A percentile compares a stretch with the other conserved stretches of the same genome.
Conservation (phyloP, 345 rosid genomes). For the Aquilaria malaccensis region DNA sequence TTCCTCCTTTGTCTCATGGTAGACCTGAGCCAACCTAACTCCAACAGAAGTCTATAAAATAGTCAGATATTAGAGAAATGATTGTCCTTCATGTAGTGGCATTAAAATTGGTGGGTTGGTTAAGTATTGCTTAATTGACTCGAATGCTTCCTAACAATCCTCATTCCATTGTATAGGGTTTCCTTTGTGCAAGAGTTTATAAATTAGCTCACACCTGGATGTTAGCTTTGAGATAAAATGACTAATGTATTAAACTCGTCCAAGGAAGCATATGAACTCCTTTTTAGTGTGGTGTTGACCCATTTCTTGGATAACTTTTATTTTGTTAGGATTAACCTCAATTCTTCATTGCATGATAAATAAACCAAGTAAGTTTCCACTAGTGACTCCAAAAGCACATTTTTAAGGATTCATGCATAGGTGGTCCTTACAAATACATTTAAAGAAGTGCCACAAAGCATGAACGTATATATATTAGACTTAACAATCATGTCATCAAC, state of each 20-base stretch:
- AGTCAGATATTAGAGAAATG: too few relatives aligned
- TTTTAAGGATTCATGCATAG: not conserved
- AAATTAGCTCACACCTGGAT: not conserved
- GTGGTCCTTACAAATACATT: not conserved
- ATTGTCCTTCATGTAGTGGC: too few relatives aligned
- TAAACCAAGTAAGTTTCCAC: not conserved
- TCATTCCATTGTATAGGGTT: not conserved
- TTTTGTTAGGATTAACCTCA: not conserved
- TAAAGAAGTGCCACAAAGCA: not conserved
- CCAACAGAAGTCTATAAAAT: too few relatives aligned
- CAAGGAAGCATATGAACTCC: not conserved
- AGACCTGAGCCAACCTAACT: not conserved
- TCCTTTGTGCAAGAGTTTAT: too few relatives aligned
- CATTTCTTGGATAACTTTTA: not conserved
- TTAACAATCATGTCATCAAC: too few relatives aligned
- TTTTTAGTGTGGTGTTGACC: not conserved
- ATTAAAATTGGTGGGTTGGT: too few relatives aligned
- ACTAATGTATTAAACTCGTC: not conserved
- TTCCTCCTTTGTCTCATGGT: not conserved
- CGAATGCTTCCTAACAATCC: not conserved
- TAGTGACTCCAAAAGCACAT: not conserved
- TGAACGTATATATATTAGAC: too few relatives aligned
- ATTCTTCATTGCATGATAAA: not conserved
- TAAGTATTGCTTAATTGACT: not conserved
- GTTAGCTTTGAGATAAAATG: not conserved